phyloP scores from a whole-genome alignment of 2,329 filamentous ascomycete genomes.

The Alternaria atra region DNA sequence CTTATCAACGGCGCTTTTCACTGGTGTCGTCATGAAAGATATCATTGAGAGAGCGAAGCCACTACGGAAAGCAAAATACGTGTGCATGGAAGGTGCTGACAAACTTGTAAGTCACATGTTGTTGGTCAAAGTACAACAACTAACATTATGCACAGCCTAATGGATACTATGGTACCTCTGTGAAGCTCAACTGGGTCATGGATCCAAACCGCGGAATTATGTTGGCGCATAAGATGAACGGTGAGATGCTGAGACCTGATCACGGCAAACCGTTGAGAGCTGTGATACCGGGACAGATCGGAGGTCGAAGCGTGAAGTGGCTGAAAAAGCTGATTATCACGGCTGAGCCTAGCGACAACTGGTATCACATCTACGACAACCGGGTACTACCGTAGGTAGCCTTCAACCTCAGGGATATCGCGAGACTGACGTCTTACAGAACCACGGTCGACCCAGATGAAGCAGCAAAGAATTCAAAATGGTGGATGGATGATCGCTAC shows the following conservation, averaged over 20 bases:
- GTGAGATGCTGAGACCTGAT: conserved; percentile 79
- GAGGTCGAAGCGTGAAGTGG: conserved; percentile 94
- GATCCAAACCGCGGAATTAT: conserved; percentile 85
- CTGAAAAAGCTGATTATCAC: conserved; percentile 82
- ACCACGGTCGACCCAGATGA: conserved; percentile 86
- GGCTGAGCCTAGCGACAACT: conserved; percentile 82
- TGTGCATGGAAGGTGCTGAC: conserved; percentile 92
- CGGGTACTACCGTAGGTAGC: conserved; percentile 74
- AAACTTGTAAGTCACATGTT: conserved; percentile 63
- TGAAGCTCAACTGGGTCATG: conserved; percentile 89
- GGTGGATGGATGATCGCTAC: conserved; percentile 90
- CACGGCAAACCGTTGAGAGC: conserved; percentile 85
- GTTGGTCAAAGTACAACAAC: not conserved
- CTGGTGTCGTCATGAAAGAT: conserved; percentile 78
- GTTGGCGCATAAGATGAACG: conserved; percentile 91
- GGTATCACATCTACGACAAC: conserved; percentile 97
- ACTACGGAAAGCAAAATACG: conserved; percentile 75
- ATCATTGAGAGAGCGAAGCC: conserved; percentile 75
- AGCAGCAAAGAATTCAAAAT: conserved; percentile 74
- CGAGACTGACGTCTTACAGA: conserved; percentile 37
- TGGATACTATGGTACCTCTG: conserved; percentile 85
- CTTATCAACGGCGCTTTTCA: conserved; percentile 87
- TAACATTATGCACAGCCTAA: conserved; percentile 68
- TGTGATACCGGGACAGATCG: conserved; percentile 90
- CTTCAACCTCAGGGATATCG: not conserved